phyloP scores from a whole-genome alignment of 2,329 filamentous ascomycete genomes.

The Epichloe aotearoae region DNA sequence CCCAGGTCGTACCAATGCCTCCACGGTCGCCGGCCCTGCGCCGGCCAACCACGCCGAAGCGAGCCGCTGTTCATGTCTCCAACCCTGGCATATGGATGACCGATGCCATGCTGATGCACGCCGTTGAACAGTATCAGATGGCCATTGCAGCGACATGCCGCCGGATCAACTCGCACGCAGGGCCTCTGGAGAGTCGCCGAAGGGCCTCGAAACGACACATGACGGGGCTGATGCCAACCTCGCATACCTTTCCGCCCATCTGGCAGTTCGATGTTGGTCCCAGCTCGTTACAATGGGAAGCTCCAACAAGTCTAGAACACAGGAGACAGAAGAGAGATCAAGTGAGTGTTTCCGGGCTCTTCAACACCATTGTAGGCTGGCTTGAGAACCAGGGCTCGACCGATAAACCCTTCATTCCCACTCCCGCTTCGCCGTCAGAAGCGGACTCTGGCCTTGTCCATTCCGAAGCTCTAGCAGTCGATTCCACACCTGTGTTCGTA shows the following conservation, averaged over 20 bases:
- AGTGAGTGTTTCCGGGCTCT: slow-evolving; percentile 8
- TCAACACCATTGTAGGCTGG: slow-evolving; percentile 18
- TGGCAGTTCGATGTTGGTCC: slow-evolving; percentile 35
- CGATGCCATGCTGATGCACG: slow-evolving; percentile 19
- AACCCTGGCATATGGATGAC: slow-evolving; percentile 19
- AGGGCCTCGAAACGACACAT: slow-evolving; percentile 40
- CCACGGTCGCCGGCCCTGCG: slow-evolving; percentile 16
- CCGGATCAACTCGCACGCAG: slow-evolving; percentile 30
- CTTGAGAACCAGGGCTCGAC: slow-evolving; percentile 11
- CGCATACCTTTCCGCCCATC: slow-evolving; percentile 22
- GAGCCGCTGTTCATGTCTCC: slow-evolving; percentile 6
- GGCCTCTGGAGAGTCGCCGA: slow-evolving; percentile 41
- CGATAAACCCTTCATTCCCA: slow-evolving; percentile 10
- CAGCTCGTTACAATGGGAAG: slow-evolving; percentile 39
- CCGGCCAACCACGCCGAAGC: slow-evolving; percentile 12
- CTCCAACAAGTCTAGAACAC: slow-evolving; percentile 25
- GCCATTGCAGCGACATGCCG: slow-evolving; percentile 12
- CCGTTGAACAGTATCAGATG: slow-evolving; percentile 19
- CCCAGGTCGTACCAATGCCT: slow-evolving; percentile 15
- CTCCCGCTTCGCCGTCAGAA: neutral
- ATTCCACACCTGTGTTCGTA: neutral
- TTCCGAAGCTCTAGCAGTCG: slow-evolving; percentile 4
- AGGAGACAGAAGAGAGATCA: slow-evolving; percentile 13
- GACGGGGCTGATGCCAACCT: slow-evolving; percentile 32
- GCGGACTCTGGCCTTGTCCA: neutral